Evolutionary conservation across 1,139 yeast genomes (phyloP).

Genomic region (Sugiyamaella neomexicana): DNA sequence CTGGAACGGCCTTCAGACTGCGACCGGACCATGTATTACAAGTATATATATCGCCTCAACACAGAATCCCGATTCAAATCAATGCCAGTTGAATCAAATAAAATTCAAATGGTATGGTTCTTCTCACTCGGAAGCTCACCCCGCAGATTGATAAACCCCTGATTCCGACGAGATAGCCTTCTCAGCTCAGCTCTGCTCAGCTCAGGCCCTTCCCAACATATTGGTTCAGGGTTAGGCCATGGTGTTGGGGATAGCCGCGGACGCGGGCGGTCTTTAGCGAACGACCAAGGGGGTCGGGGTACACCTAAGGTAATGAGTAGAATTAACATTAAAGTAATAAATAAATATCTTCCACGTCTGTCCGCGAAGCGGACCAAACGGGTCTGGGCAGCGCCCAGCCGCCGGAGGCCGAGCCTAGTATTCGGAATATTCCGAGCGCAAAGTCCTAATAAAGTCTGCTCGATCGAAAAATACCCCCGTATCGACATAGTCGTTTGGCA

Average conservation of each 20-base stretch:
- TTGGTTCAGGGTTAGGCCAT: neutral
- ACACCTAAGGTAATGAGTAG: no score
- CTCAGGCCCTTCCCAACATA: slow-evolving; percentile 5
- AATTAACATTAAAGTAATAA: no score
- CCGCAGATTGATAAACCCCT: neutral
- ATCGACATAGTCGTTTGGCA: neutral
- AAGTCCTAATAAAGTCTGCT: neutral
- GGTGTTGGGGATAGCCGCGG: slow-evolving; percentile 5
- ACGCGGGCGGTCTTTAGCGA: neutral
- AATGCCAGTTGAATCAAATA: neutral
- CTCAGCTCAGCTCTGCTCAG: no score
- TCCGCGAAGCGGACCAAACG: no score
- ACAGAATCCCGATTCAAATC: neutral
- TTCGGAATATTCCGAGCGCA: slow-evolving; percentile 10
- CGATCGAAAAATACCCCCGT: neutral
- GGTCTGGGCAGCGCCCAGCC: no score
- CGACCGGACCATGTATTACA: neutral
- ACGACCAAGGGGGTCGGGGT: no score
- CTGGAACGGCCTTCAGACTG: neutral
- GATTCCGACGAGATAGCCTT: no score
- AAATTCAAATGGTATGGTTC: neutral
- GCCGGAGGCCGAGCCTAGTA: neutral
- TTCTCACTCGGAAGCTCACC: neutral
- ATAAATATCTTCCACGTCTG: no score
- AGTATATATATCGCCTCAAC: neutral